Conservation (phyloP, 331 rosid species). For the Rhamnella rubrinervis region DNA sequence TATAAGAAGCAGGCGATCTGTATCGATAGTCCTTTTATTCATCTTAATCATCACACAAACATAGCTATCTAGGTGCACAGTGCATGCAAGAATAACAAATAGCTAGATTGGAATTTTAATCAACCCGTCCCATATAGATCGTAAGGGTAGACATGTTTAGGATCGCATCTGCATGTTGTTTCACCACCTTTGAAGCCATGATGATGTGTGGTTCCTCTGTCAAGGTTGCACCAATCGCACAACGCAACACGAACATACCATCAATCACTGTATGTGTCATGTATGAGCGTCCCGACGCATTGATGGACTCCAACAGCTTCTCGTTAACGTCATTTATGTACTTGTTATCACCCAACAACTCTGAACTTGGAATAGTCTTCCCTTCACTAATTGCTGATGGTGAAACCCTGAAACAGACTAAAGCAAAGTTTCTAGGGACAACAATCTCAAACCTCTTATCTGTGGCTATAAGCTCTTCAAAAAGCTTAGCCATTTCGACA, state of each 20-base stretch:
- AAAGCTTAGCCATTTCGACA: slow-evolving; percentile 14
- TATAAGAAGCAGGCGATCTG: no score
- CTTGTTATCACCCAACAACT: background rate
- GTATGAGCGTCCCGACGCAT: background rate
- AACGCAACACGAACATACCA: background rate
- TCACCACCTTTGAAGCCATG: slow-evolving; percentile 27
- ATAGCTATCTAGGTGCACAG: no score
- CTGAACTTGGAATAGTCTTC: background rate
- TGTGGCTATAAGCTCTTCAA: background rate
- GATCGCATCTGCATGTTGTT: slow-evolving; percentile 20
- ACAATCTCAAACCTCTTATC: slow-evolving; percentile 15
- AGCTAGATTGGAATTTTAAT: no score
- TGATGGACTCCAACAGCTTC: slow-evolving; percentile 7
- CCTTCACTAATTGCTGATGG: no score
- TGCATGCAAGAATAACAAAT: no score
- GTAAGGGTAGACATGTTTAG: background rate
- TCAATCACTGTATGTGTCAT: slow-evolving; percentile 6
- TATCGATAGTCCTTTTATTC: no score
- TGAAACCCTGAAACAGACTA: slow-evolving; percentile 15
- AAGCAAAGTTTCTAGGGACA: slow-evolving; percentile 12
- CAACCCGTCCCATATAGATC: no score
- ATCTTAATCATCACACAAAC: no score
- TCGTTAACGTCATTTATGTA: background rate
- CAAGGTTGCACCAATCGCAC: slow-evolving; percentile 3
- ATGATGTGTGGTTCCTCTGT: background rate